Conservation (phyloP, 2,329 filamentous ascomycete species). For the Xylaria hypoxylon region DNA sequence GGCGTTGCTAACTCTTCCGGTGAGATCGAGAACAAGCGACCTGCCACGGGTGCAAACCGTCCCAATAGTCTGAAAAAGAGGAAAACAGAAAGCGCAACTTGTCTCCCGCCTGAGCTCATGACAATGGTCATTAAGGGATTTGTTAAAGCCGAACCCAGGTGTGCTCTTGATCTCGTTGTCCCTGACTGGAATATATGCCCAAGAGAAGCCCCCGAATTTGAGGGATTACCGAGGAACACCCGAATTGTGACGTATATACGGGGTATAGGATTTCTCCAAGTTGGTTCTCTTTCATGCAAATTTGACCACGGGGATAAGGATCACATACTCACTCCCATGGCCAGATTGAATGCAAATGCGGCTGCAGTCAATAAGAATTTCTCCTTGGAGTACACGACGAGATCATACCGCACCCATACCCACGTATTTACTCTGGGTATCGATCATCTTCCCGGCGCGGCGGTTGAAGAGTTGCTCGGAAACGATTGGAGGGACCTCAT, state of each 20-base stretch:
- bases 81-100: background rate
- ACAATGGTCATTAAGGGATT: constrained; percentile 28
- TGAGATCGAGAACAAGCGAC: constrained; percentile 6
- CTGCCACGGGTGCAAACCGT: background rate
- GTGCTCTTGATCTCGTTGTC: constrained; percentile 43
- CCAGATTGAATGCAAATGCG: constrained; percentile 30
- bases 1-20: background rate
- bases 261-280: constrained; percentile 9
- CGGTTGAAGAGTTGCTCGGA: constrained; percentile 3
- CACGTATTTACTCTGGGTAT: constrained; percentile 42
- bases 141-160: constrained; percentile 18
- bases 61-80: background rate
- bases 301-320: constrained; percentile 35
- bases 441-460: background rate
- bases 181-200: constrained; percentile 44
- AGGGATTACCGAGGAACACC: constrained; percentile 19
- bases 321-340: constrained; percentile 42
- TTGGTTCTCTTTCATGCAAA: constrained; percentile 33
- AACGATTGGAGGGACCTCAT: constrained; percentile 1
- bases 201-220: constrained; percentile 16
- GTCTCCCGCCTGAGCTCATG: constrained; percentile 26
- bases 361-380: constrained; percentile 31
- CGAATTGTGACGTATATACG: constrained; percentile 43
- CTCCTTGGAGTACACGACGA: constrained; percentile 31
- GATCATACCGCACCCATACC: constrained; percentile 37